Base-by-base conservation (phyloP, 441 rosid species). In the Syzygium syzygioides region DNA sequence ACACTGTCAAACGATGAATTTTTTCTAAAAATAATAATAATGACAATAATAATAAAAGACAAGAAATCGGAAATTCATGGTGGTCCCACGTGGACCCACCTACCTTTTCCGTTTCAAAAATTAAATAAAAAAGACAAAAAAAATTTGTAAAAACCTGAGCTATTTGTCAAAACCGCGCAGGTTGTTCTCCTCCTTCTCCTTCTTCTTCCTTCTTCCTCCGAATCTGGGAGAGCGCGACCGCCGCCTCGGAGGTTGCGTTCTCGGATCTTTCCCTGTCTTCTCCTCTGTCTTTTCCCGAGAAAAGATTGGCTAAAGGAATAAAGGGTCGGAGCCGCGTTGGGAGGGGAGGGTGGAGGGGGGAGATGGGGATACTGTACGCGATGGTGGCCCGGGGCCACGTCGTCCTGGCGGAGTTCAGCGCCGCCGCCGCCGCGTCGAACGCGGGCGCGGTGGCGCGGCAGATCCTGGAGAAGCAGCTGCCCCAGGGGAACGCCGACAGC, bases 361-460 rank as follows among this genome's bases (percentile, higher is more conserved):
- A 37, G 93, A 98, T 97, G 99, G 96, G 96, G 93, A 95, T 98
- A 37, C 89, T 94, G 2, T 97, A 93, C 91, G 96, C 96, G 91
- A 93, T 98, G 90, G 97, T 98, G 89, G 98, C 99, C 55, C 93
- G 98, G 64, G 98, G 97, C 90, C 90, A 96, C 89, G 98, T 97
- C 91, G 96, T 98, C 79, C 93, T 98, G 88, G 96, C 97, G 86
- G 99, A 98, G 96, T 95, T 94, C 88, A 94, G 92, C 85, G 95
- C 97, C 19, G 92, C 97, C 19, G 92, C 97, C 45, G 94, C 96
- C 34, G 95, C 84, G 84, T 41, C 98, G 4, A 97, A 97, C 93
- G 99, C 99, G 25, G 93, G 93, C 92, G 90, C 93, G 41, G 94
- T 98, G 60, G 97, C 98, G 11, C 89, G 94, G 88, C 98, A 97